Evolutionary conservation across 768 basidiomycete genomes (phyloP).

Genomic region (Stropharia rugosoannulata): DNA sequence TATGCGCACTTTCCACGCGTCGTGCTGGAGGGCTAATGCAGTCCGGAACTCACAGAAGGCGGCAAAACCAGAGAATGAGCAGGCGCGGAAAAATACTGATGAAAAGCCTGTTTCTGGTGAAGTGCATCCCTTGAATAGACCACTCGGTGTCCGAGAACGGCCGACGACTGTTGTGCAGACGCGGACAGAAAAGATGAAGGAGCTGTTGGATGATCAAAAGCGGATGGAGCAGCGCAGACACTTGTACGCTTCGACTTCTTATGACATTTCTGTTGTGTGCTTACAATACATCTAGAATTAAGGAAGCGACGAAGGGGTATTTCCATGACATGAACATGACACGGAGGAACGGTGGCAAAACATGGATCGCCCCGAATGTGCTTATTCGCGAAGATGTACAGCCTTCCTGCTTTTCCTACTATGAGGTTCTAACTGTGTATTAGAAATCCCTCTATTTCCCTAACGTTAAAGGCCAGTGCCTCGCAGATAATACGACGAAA

Average conservation of each 20-base stretch:
- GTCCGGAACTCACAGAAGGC: too few species aligned
- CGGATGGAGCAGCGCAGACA: slow-evolving; percentile 71
- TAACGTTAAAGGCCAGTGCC: slow-evolving; percentile 71
- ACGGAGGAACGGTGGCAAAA: slow-evolving; percentile 84
- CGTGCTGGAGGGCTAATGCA: too few species aligned
- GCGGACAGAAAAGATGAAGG: slow-evolving; percentile 61
- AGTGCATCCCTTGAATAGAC: slow-evolving; percentile 50
- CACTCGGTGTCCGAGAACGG: slow-evolving; percentile 72
- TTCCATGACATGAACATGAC: slow-evolving; percentile 84
- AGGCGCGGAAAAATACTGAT: too few species aligned
- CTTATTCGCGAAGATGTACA: slow-evolving; percentile 89
- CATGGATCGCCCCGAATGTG: slow-evolving; percentile 89
- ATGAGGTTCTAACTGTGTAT: neutral
- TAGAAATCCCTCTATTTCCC: slow-evolving; percentile 94
- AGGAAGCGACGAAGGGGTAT: slow-evolving; percentile 73
- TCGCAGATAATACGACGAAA: slow-evolving; percentile 52
- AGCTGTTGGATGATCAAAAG: slow-evolving; percentile 70
- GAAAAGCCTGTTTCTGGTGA: slow-evolving; percentile 1
- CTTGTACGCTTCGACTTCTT: slow-evolving; percentile 34
- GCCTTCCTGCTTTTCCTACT: slow-evolving; percentile 9
- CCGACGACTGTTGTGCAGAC: slow-evolving; percentile 62
- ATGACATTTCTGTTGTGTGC: neutral
- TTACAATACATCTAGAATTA: slow-evolving; percentile 32
- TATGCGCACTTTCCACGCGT: too few species aligned
- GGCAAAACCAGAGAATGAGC: too few species aligned